Evolutionary conservation across 805 yeast genomes (phyloP).

Genomic region (Kluyveromyces lactis): DNA sequence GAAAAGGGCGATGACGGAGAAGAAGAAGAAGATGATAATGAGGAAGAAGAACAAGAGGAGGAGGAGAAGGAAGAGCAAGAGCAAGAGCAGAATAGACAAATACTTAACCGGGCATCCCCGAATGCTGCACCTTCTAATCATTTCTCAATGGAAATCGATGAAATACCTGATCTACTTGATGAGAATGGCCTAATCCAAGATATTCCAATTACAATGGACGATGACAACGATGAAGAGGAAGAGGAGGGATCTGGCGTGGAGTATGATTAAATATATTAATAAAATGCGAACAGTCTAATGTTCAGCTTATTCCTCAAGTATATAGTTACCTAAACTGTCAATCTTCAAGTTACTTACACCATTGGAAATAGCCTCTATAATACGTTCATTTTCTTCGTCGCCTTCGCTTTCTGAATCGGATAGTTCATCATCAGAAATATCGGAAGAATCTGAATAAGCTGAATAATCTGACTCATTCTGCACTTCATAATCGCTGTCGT

Average conservation of each 20-base stretch:
- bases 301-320: constrained; percentile 37
- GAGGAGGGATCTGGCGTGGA: constrained; percentile 32
- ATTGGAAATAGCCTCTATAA: constrained; percentile 57
- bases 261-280: constrained; percentile 21
- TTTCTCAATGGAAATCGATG: background rate
- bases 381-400: constrained; percentile 46
- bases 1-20: constrained; percentile 16
- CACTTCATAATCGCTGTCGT: constrained; percentile 50
- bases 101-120: constrained; percentile 24
- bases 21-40: constrained; percentile 28
- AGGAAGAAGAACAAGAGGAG: constrained; percentile 9
- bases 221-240: constrained; percentile 26
- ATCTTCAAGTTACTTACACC: constrained; percentile 63
- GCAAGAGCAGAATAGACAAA: constrained; percentile 22
- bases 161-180: background rate
- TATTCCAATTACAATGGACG: constrained; percentile 23
- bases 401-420: constrained; percentile 29
- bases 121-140: background rate
- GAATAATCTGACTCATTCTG: constrained; percentile 20
- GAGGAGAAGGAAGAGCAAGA: constrained; percentile 30
- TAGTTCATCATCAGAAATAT: constrained; percentile 27
- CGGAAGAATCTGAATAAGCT: constrained; percentile 19
- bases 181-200: constrained; percentile 10
- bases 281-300: constrained; percentile 8
- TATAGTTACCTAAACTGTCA: constrained; percentile 79